These are phyloP conservation scores for Abortiporus biennis DNA, from an alignment of 1,284 basidiomycete genomes.

Conservation along the genomic window DNA sequence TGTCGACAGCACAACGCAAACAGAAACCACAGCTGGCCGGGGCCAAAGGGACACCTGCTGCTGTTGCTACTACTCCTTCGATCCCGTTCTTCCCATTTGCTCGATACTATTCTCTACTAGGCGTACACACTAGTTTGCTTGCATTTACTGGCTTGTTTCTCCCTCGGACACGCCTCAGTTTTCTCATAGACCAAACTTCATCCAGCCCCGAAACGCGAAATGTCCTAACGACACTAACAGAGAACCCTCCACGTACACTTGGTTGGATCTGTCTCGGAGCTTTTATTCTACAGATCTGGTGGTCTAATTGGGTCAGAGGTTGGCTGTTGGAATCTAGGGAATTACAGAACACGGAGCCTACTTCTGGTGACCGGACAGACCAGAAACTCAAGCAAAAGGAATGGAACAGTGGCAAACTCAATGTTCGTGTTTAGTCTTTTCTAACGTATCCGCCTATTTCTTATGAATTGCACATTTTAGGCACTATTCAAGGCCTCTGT, in stretches of 20 bases:
- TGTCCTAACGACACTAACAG: conserved; percentile 61
- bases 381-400: conserved; percentile 30
- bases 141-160: conserved; percentile 60
- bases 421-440: conserved; percentile 26
- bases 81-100: conserved; percentile 34
- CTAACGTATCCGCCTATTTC: conserved; percentile 3
- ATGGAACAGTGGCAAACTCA: conserved; percentile 18
- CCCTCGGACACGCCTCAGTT: conserved; percentile 47
- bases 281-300: conserved; percentile 61
- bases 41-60: no score
- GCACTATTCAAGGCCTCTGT: conserved; percentile 42
- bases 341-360: conserved; percentile 13
- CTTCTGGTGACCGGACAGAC: conserved; percentile 12
- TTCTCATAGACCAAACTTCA: conserved; percentile 24
- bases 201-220: conserved; percentile 32
- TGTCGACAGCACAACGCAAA: no score
- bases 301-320: conserved; percentile 57
- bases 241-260: conserved; percentile 54
- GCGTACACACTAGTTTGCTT: conserved; percentile 65
- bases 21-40: no score
- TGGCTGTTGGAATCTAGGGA: conserved; percentile 33
- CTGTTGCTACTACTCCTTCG: background rate
- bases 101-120: conserved; percentile 67
- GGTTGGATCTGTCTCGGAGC: conserved; percentile 56
- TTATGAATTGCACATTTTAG: conserved; percentile 24